These are phyloP conservation scores for Orbilia ellipsospora DNA, from an alignment of 2,329 filamentous ascomycete species.

Conservation along the genomic window DNA sequence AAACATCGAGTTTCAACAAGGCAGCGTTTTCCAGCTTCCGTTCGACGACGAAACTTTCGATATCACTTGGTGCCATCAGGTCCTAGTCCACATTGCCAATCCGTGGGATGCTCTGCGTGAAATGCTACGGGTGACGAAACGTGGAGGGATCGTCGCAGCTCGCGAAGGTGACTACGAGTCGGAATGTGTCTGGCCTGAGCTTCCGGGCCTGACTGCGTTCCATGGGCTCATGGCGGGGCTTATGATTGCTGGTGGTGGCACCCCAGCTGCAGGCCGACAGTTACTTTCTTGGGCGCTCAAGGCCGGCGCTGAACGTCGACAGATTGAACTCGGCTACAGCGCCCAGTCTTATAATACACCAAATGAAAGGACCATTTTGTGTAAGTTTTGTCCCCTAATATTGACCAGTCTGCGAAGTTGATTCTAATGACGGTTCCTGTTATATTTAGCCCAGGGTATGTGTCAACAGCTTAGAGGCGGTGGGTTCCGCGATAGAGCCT, in stretches of 20 bases:
- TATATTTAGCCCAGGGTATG: slow-evolving; percentile 57
- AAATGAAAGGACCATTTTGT: slow-evolving; percentile 54
- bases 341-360: slow-evolving; percentile 56
- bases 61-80: slow-evolving; percentile 60
- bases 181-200: slow-evolving; percentile 60
- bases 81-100: slow-evolving; percentile 59
- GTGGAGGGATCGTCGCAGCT: slow-evolving; percentile 60
- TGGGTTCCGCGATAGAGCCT: slow-evolving; percentile 56
- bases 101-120: slow-evolving; percentile 59
- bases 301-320: slow-evolving; percentile 54
- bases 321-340: slow-evolving; percentile 56
- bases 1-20: slow-evolving; percentile 59
- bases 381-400: slow-evolving; percentile 48
- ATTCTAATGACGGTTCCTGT: slow-evolving; percentile 47
- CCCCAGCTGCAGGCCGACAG: slow-evolving; percentile 58
- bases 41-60: slow-evolving; percentile 60
- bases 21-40: slow-evolving; percentile 61
- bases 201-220: slow-evolving; percentile 59
- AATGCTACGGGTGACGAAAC: slow-evolving; percentile 60
- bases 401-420: slow-evolving; percentile 35
- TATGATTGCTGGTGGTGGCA: slow-evolving; percentile 57
- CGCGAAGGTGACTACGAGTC: slow-evolving; percentile 62
- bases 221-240: slow-evolving; percentile 57
- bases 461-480: slow-evolving; percentile 57
- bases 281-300: slow-evolving; percentile 60